Conservation (phyloP, 495 filamentous ascomycete species). For the Mytilinidion resinicola region DNA sequence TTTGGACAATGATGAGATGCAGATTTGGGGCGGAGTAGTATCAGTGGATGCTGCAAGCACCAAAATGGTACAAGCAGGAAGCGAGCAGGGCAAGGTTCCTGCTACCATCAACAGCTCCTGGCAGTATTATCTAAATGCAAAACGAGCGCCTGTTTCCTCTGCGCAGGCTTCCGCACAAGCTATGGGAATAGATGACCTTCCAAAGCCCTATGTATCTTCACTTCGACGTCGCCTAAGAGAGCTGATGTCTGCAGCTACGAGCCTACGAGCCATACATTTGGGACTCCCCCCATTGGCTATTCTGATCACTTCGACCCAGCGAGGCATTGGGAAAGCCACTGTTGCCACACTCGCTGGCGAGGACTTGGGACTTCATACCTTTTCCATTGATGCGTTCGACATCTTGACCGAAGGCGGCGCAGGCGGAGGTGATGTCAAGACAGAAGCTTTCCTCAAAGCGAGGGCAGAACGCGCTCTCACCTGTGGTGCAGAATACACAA, state of each 20-base stretch:
- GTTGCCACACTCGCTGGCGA: slow-evolving; percentile 68
- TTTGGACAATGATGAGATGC: slow-evolving; percentile 45
- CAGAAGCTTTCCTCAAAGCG: slow-evolving; percentile 79
- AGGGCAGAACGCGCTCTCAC: slow-evolving; percentile 81
- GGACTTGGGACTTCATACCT: slow-evolving; percentile 85
- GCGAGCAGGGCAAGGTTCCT: slow-evolving; percentile 69
- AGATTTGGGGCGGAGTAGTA: slow-evolving; percentile 75
- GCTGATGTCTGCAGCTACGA: slow-evolving; percentile 80
- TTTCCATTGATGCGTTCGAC: slow-evolving; percentile 86
- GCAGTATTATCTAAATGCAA: slow-evolving; percentile 78
- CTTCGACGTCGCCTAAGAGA: slow-evolving; percentile 74
- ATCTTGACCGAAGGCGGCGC: slow-evolving; percentile 83
- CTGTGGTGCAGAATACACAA: slow-evolving; percentile 76
- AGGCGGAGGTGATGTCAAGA: slow-evolving; percentile 84
- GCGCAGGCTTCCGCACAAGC: not conserved
- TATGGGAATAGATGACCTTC: slow-evolving; percentile 27
- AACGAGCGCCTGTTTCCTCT: slow-evolving; percentile 42
- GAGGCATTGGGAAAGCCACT: slow-evolving; percentile 82
- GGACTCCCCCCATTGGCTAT: slow-evolving; percentile 83
- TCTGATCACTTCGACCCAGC: slow-evolving; percentile 79
- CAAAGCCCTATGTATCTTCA: slow-evolving; percentile 52
- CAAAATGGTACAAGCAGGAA: slow-evolving; percentile 81
- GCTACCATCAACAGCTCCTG: slow-evolving; percentile 66
- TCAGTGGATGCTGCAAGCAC: slow-evolving; percentile 77
- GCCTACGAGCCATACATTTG: slow-evolving; percentile 76